Conservation (phyloP, 179 eudicot genomes). For the Dionaea muscipula region DNA sequence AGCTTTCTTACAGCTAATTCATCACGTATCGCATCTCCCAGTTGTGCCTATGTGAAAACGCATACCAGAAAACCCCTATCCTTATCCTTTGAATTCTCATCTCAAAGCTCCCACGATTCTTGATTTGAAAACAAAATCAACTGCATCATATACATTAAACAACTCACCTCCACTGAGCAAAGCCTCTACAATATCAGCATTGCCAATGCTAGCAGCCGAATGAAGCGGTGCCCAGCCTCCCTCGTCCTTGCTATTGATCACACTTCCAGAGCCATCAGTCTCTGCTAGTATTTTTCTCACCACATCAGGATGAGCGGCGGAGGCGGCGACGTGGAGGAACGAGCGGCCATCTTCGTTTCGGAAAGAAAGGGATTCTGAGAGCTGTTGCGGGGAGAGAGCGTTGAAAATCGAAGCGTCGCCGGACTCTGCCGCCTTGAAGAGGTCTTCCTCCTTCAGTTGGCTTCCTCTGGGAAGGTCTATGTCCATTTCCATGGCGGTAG, state of each 20-base stretch:
- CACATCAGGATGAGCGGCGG: slow-evolving; percentile 56
- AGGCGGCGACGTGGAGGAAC: slow-evolving; percentile 80
- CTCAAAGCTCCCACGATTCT: too few relatives aligned
- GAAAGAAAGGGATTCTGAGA: slow-evolving; percentile 42
- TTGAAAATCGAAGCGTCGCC: slow-evolving; percentile 48
- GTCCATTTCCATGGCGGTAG: slow-evolving; percentile 33
- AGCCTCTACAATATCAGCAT: slow-evolving; percentile 47
- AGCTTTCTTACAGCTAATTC: too few relatives aligned
- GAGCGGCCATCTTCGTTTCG: slow-evolving; percentile 91
- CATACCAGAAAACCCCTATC: too few relatives aligned
- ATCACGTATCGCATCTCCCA: too few relatives aligned
- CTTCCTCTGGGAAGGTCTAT: slow-evolving; percentile 14
- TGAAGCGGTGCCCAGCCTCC: slow-evolving; percentile 97
- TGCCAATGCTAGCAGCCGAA: slow-evolving; percentile 86
- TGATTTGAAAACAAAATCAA: too few relatives aligned
- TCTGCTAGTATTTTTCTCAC: slow-evolving; percentile 54
- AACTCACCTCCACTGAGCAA: slow-evolving; percentile 18
- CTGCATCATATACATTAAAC: too few relatives aligned
- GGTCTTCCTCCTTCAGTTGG: slow-evolving; percentile 31
- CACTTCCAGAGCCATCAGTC: slow-evolving; percentile 36
- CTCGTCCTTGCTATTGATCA: slow-evolving; percentile 65
- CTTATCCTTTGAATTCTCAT: too few relatives aligned
- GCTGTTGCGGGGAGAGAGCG: slow-evolving; percentile 40
- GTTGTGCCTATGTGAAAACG: too few relatives aligned
- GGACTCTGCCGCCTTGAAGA: slow-evolving; percentile 74